Conservation (phyloP, 768 basidiomycete genomes). For the Boletus coccyginus region DNA sequence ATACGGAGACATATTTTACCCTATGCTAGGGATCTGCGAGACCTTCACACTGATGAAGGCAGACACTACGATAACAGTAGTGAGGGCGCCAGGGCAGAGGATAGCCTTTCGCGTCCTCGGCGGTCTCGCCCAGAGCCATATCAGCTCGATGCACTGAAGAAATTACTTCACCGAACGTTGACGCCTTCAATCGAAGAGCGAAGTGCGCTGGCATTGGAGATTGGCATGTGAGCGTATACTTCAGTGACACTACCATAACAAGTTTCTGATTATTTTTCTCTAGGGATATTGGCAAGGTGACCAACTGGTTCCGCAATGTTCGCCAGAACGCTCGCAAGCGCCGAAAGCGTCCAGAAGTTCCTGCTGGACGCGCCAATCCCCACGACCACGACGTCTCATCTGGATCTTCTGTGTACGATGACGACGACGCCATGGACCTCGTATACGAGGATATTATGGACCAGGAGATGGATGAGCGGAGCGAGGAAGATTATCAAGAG, state of each 20-base stretch:
- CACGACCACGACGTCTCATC: constrained; percentile 53
- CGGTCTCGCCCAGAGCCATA: constrained; percentile 77
- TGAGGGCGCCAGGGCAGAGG: constrained; percentile 23
- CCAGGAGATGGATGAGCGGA: constrained; percentile 49
- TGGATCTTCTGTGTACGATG: constrained; percentile 47
- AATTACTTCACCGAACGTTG: constrained; percentile 61
- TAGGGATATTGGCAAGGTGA: constrained; percentile 81
- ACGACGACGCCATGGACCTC: constrained; percentile 49
- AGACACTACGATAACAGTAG: constrained; percentile 20
- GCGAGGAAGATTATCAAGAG: constrained; percentile 73
- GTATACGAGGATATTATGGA: constrained; percentile 42
- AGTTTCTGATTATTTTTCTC: constrained; percentile 12
- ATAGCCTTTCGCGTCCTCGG: constrained; percentile 51
- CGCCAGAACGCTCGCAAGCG: constrained; percentile 79
- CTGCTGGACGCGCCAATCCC: constrained; percentile 34
- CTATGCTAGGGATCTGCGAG: constrained; percentile 26
- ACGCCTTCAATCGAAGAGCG: constrained; percentile 83
- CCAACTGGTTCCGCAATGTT: constrained; percentile 86
- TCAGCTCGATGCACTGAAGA: constrained; percentile 74
- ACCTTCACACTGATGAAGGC: constrained; percentile 28
- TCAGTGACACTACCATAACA: not conserved
- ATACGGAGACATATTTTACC: constrained; percentile 25
- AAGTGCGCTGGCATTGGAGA: constrained; percentile 65
- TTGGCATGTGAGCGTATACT: constrained; percentile 61
- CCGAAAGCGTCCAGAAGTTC: constrained; percentile 45